Evolutionary conservation across 371 early-diverging fungal species (phyloP), one percentile per base, ranked within the genome.

Genomic region (Sporodiniella umbellata): DNA sequence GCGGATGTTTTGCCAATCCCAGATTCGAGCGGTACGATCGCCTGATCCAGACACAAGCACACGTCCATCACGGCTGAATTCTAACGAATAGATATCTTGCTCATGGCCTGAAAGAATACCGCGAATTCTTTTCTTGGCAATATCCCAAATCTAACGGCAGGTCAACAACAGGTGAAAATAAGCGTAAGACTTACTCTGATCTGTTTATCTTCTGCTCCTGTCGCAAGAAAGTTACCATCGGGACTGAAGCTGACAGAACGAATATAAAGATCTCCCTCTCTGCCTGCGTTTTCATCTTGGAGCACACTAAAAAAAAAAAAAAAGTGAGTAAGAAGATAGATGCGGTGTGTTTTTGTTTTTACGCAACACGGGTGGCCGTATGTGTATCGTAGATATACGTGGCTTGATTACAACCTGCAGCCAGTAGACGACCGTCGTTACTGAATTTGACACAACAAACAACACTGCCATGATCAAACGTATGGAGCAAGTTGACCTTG

Each of bases 151-250:
- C 86, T 83, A 14, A 31, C 14, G 8, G 33, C 8, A 31, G 33
- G 14, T 31, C 14, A 31, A 31, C 30, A 28, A 28, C 30, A 28
- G 30, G 1, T 31, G 2, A n/a, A n/a, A n/a, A n/a, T n/a, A n/a
- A n/a, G n/a, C n/a, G n/a, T 28, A 12, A 4, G 7, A 48, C 69
- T 54, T 73, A 92, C 84, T 42, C 97, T 85, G 51, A 98, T 93
- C 50, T 90, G 86, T 55, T 88, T 93, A 66, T 99, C 99, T 69
- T 98, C 97, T n/a, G 96, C 97, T 31, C 99, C 99, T 2, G 99
- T 95, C 4, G 98, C 99, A 28, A 99, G 75, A 51, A 65, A 88
- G 45, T 80, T 83, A 49, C 92, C 90, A 64, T 97, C 96, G 4
- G 96, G 95, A 53, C 94, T 94, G 60, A 99, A 99, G 71, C 93